These are phyloP conservation scores for Penicillium psychrosexuale DNA, from an alignment of 2,329 filamentous ascomycete species.

Conservation along the genomic window DNA sequence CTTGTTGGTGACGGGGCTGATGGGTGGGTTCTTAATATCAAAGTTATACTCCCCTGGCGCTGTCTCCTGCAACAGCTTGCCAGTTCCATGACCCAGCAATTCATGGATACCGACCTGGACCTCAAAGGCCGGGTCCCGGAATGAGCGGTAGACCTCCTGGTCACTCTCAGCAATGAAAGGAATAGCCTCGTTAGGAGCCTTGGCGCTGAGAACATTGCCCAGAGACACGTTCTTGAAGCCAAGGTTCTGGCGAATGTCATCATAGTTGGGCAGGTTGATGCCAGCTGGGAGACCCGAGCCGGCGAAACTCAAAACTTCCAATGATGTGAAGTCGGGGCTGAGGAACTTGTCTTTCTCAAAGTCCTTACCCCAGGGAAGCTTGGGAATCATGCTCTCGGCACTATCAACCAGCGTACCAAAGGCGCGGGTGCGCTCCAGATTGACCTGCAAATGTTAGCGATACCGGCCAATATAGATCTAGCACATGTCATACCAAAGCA, in stretches of 20 bases:
- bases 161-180: conserved; percentile 83
- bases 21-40: conserved; percentile 73
- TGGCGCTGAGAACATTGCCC: conserved; percentile 87
- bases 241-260: conserved; percentile 59
- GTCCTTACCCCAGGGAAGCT: conserved; percentile 79
- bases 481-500: conserved; percentile 49
- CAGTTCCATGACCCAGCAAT: conserved; percentile 82
- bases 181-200: conserved; percentile 86
- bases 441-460: conserved; percentile 53
- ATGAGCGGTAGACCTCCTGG: conserved; percentile 72
- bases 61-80: conserved; percentile 90
- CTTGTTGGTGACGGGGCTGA: conserved; percentile 74
- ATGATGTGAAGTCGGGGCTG: conserved; percentile 90
- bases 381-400: conserved; percentile 78
- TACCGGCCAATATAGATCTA: not conserved
- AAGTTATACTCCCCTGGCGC: conserved; percentile 82
- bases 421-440: conserved; percentile 82
- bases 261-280: conserved; percentile 58
- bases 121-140: conserved; percentile 85
- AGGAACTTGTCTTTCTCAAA: conserved; percentile 98
- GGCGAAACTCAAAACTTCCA: conserved; percentile 84
- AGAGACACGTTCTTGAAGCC: conserved; percentile 74
- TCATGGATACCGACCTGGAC: conserved; percentile 95
- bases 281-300: conserved; percentile 61
- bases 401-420: conserved; percentile 81